A percentile compares a stretch with the other conserved stretches of the same genome.
Evolutionary conservation across 2,329 filamentous ascomycete genomes (phyloP).

Genomic region (Tolypocladium amazonense): DNA sequence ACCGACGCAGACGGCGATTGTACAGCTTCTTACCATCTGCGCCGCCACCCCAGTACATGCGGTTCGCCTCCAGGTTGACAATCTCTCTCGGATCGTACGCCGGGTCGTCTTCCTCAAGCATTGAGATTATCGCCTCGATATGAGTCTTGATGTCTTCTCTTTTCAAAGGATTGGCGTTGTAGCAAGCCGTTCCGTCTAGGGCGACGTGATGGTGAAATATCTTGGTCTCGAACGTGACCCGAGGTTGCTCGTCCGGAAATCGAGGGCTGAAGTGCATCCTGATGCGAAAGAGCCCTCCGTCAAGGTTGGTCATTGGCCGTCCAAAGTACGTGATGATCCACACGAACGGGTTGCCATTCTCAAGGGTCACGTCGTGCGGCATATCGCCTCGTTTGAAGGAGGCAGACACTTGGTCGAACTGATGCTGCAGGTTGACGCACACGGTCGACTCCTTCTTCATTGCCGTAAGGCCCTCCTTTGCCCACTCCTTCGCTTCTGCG

Average conservation of each 20-base stretch:
- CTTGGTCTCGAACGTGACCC: slow-evolving; percentile 67
- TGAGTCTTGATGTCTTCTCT: slow-evolving; percentile 72
- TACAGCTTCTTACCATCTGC: slow-evolving; percentile 72
- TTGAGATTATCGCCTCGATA: slow-evolving; percentile 69
- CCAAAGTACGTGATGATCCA: slow-evolving; percentile 89
- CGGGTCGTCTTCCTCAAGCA: slow-evolving; percentile 79
- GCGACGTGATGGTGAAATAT: slow-evolving; percentile 87
- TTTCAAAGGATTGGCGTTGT: slow-evolving; percentile 50
- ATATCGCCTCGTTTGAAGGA: slow-evolving; percentile 61
- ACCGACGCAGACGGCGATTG: slow-evolving; percentile 67
- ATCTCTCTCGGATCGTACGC: slow-evolving; percentile 84
- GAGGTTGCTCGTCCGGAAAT: slow-evolving; percentile 82
- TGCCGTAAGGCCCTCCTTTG: slow-evolving; percentile 51
- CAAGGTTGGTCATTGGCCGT: slow-evolving; percentile 82
- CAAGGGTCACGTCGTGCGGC: slow-evolving; percentile 65
- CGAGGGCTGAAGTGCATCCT: slow-evolving; percentile 68
- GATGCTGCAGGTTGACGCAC: slow-evolving; percentile 70
- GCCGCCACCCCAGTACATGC: slow-evolving; percentile 72
- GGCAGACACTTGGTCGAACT: slow-evolving; percentile 73
- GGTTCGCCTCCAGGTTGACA: slow-evolving; percentile 77
- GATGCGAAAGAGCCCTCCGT: slow-evolving; percentile 81
- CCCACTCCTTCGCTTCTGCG: slow-evolving; percentile 63
- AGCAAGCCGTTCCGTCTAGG: slow-evolving; percentile 71
- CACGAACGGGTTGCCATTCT: slow-evolving; percentile 76
- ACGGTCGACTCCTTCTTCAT: slow-evolving; percentile 61